Percentiles rank a stretch among this genome's conserved stretches.
Evolutionary conservation across 495 filamentous ascomycete genomes (phyloP).

Genomic region (Wilcoxina mikolae): DNA sequence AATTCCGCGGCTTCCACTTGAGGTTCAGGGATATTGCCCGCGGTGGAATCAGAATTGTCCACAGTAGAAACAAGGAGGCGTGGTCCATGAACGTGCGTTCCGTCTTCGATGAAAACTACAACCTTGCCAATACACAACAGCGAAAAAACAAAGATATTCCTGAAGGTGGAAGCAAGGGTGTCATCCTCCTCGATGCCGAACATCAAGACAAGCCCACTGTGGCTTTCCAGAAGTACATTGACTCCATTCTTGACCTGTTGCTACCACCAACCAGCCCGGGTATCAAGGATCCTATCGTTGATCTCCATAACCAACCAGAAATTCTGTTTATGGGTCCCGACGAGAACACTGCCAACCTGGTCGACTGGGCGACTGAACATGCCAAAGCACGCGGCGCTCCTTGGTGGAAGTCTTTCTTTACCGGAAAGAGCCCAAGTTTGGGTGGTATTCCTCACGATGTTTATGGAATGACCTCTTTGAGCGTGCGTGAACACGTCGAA

Average conservation of each 20-base stretch:
- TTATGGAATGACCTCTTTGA: constrained; percentile 96
- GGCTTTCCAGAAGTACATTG: constrained; percentile 98
- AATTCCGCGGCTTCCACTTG: constrained; percentile 93
- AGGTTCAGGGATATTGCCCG: constrained; percentile 95
- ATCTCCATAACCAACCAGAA: constrained; percentile 83
- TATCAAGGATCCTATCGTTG: constrained; percentile 97
- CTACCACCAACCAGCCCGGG: constrained; percentile 79
- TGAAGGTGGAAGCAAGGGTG: constrained; percentile 97
- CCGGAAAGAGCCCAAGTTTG: constrained; percentile 87
- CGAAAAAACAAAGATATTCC: constrained; percentile 99
- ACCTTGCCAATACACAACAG: constrained; percentile 93
- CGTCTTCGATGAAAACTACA: constrained; percentile 97
- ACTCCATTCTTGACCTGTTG: constrained; percentile 89
- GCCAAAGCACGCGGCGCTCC: constrained; percentile 74
- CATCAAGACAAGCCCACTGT: constrained; percentile 84
- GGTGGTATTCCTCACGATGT: constrained; percentile 91
- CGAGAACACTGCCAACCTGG: constrained; percentile 93
- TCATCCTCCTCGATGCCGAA: constrained; percentile 81
- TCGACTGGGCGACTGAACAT: constrained; percentile 96
- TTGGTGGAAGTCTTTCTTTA: constrained; percentile 99
- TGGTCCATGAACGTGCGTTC: constrained; percentile 93
- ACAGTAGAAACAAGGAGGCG: constrained; percentile 84
- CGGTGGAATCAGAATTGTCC: constrained; percentile 95
- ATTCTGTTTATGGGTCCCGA: constrained; percentile 98
- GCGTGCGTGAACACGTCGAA: constrained; percentile 85